Evolutionary conservation across 2,329 filamentous ascomycete species (phyloP), one percentile per base, ranked within the genome.

Genomic region (Ophiostoma sp.): DNA sequence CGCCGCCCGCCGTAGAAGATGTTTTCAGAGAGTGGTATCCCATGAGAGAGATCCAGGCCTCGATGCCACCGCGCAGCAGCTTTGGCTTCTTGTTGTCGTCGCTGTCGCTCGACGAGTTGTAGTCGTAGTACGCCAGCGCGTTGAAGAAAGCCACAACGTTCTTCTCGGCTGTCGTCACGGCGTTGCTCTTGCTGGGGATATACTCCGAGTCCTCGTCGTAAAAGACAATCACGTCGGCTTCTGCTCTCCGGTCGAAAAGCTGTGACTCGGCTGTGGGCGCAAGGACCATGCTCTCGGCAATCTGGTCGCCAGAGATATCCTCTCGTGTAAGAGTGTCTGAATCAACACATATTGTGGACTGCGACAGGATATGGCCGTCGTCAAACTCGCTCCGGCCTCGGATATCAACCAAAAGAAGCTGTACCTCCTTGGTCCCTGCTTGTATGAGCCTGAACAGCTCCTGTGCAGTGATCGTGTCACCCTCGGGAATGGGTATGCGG

Each of bases 301-400:
- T 85, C 31, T 89, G 81, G 27, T 84, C 82, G 2, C 86, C 86
- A 1, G 88, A 89, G 27, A 89, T 84, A 65, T 87, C 89, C 64
- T 89, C 86, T 69, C 91, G 87, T 67, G 93, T 79, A 11, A 90
- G 86, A 64, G 96, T 86, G 33, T 82, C 84, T 2, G 94, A 93
- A 76, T 99, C 95, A 72, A 99, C 87, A 78, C 95, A 99, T 64
- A 99, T 92, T 54, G 93, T 91, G 6, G 87, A 89, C 70, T 89
- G 89, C 6, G 91, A 89, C 81, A 91, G 90, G 73, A 99, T 93
- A 77, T 99, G 95, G 0, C 95, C 95, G 67, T 90, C 85, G 74
- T 98, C 93, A 76, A 92, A 99, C 10, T 91, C 87, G 69, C 91
- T 87, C 35, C 95, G 89, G 70, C 86, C 83, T 54, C 95, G 89